Percentiles rank a stretch among this genome's conserved stretches.
These are phyloP conservation scores for Sporothrix luriei DNA, from an alignment of 2,329 filamentous ascomycete species.

Conservation along the genomic window DNA sequence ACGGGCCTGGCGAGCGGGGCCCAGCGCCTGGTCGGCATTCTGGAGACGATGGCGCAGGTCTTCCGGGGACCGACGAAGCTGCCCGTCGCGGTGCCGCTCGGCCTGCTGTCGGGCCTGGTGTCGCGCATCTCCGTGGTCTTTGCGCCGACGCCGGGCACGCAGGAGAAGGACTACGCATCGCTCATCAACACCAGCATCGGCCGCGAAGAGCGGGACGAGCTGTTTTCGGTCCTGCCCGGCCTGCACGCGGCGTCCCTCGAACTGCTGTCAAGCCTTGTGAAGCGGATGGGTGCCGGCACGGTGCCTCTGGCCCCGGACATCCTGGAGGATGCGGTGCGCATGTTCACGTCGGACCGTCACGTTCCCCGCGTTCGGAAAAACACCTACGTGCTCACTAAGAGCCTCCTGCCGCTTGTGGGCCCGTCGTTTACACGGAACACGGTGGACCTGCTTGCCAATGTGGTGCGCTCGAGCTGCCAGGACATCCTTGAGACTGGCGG, in stretches of 20 bases:
- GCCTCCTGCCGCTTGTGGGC: conserved; percentile 64
- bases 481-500: conserved; percentile 66
- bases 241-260: conserved; percentile 73
- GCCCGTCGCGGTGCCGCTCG: conserved; percentile 67
- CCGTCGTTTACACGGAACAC: conserved; percentile 67
- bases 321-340: conserved; percentile 70
- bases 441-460: conserved; percentile 62
- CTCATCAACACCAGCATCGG: conserved; percentile 72
- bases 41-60: conserved; percentile 66
- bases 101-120: conserved; percentile 67
- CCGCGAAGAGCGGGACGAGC: conserved; percentile 77
- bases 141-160: conserved; percentile 48
- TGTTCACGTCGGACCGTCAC: conserved; percentile 64
- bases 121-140: conserved; percentile 70
- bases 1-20: conserved; percentile 71
- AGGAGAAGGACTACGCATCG: conserved; percentile 51
- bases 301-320: conserved; percentile 64
- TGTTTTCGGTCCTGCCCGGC: conserved; percentile 72
- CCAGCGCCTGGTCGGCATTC: conserved; percentile 67
- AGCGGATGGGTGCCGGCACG: conserved; percentile 60
- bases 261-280: conserved; percentile 60
- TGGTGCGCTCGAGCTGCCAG: conserved; percentile 70
- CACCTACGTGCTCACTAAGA: conserved; percentile 61
- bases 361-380: conserved; percentile 59
- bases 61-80: conserved; percentile 66